These are phyloP conservation scores for Penicillium ochrochloron DNA, from an alignment of 495 filamentous ascomycete species.

Conservation along the genomic window DNA sequence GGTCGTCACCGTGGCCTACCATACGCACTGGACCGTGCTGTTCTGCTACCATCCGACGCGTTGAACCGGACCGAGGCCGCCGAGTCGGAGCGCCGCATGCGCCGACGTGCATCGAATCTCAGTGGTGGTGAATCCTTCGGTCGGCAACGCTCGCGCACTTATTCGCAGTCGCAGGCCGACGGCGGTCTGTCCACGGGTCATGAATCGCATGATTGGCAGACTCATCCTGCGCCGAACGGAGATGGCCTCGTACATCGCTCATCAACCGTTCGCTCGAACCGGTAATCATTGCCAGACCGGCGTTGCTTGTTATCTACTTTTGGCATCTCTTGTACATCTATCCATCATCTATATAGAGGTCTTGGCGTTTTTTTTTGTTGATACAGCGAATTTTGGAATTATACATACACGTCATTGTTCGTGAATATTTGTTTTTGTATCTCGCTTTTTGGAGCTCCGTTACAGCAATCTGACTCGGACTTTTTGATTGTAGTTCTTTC, in stretches of 20 bases:
- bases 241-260: conserved; percentile 36
- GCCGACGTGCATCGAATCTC: conserved; percentile 58
- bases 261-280: conserved; percentile 36
- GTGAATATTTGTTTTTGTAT: background rate
- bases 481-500: background rate
- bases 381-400: background rate
- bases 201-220: conserved; percentile 34
- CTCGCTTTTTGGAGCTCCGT: conserved; percentile 1
- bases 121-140: conserved; percentile 44
- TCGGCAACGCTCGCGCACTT: conserved; percentile 30
- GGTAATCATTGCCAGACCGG: conserved; percentile 4
- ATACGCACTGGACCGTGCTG: conserved; percentile 89
- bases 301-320: background rate
- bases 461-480: background rate
- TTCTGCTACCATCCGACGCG: conserved; percentile 78
- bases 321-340: conserved; percentile 10
- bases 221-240: conserved; percentile 21
- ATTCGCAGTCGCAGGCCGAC: conserved; percentile 34
- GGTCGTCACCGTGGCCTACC: conserved; percentile 91
- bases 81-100: conserved; percentile 59
- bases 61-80: conserved; percentile 71
- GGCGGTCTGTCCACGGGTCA: conserved; percentile 32
- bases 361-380: conserved; percentile 8
- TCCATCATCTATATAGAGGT: conserved; percentile 13
- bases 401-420: background rate